Conservation (phyloP, 2,329 filamentous ascomycete genomes). For the Botryotinia calthae region DNA sequence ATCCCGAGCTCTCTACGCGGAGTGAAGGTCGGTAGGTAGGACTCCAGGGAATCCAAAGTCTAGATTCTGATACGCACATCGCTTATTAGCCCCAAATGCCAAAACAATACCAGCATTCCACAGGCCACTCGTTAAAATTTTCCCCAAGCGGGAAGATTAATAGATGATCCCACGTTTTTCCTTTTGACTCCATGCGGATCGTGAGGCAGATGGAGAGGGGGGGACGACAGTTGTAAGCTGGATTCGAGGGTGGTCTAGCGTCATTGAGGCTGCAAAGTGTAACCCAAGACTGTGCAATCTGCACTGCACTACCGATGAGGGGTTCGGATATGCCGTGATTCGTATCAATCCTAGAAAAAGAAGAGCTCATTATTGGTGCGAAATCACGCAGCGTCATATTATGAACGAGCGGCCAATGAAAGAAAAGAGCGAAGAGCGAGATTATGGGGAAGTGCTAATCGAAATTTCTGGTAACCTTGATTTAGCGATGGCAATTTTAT, state of each 20-base stretch:
- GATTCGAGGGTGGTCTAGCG: slow-evolving; percentile 4
- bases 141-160: slow-evolving; percentile 13
- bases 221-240: not conserved
- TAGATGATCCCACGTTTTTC: slow-evolving; percentile 23
- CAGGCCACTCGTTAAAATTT: slow-evolving; percentile 22
- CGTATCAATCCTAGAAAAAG: slow-evolving; percentile 9
- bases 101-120: not conserved
- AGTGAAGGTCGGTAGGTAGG: not conserved
- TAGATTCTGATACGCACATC: slow-evolving; percentile 5
- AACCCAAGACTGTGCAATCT: not conserved
- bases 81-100: not conserved
- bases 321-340: slow-evolving; percentile 23
- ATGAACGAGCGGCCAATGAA: not conserved
- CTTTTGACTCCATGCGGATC: slow-evolving; percentile 3
- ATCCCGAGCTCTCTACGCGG: not conserved
- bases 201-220: not conserved
- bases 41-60: not conserved
- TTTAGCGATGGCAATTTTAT: not conserved
- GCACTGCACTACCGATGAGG: slow-evolving; percentile 20
- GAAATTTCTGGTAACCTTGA: not conserved
- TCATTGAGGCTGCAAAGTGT: slow-evolving; percentile 11
- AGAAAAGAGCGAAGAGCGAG: slow-evolving; percentile 16
- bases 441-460: slow-evolving; percentile 3
- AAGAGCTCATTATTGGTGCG: slow-evolving; percentile 5
- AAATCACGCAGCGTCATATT: slow-evolving; percentile 15